Base-by-base conservation (phyloP, 108 stramenopile genomes). In the Mayamaea pseudoterrestris region DNA sequence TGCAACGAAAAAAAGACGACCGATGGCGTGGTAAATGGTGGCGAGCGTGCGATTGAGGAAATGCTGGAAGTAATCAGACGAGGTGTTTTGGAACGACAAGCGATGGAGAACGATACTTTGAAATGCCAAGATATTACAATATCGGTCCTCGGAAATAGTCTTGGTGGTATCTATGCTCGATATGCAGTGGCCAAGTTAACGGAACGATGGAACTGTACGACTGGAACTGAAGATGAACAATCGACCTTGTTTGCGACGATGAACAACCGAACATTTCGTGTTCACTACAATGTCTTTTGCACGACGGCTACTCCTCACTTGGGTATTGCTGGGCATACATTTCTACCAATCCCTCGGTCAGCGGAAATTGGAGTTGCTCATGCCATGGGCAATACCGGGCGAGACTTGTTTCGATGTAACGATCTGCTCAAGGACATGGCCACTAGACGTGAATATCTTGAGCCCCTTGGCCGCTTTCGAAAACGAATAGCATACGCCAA, bases 241-340 rank as follows among this genome's bases (percentile, higher is more conserved):
- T 71, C 49, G 28, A 20, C 37, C 20, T 39, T 39, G 37, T n/a
- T n/a, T n/a, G n/a, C n/a, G n/a, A n/a, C n/a, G n/a, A n/a, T n/a
- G n/a, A n/a, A n/a, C n/a, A n/a, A n/a, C n/a, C n/a, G n/a, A n/a
- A n/a, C n/a, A n/a, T n/a, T n/a, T n/a, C 30, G 60, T 13, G 53
- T 88, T 0, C 66, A 71, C 32, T 61, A 79, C 7, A 83, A 84
- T 40, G 53, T 75, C 6, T 90, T 90, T 42, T 83, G 78, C 47
- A 90, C 89, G 27, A 90, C 89, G 7, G 89, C 89, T 14, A 78
- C 83, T 22, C 89, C 89, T 11, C 83, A 90, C 32, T 58, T 90
- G 50, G 88, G 88, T 0, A 65, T 83, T 2, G 72, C 78, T 9
- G 45, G 50, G 25, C 79, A 90, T 45, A 90, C 88, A 5, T 90